Percentiles rank a stretch among this genome's conserved stretches.
phyloP scores from a whole-genome alignment of 352 stramenopile genomes.

The Globisporangium carolinianum region DNA sequence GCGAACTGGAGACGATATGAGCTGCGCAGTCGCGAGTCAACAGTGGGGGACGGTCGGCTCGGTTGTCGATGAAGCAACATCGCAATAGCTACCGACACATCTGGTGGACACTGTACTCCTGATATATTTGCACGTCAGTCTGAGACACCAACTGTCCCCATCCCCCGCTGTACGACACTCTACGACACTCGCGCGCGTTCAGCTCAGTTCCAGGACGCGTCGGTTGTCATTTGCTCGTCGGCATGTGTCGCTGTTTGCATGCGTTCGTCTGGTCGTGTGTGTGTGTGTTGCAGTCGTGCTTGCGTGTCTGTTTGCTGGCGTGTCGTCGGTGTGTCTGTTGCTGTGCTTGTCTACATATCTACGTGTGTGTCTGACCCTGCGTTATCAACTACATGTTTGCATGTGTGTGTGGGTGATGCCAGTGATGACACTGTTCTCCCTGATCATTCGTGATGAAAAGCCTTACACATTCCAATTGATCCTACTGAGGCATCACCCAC shows the following conservation, averaged over 20 bases:
- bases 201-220: neutral
- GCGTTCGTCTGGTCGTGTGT: neutral
- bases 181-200: neutral
- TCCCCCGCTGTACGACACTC: neutral
- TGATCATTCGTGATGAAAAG: conserved; percentile 72
- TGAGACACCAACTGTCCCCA: conserved; percentile 35
- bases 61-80: conserved; percentile 46
- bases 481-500: conserved; percentile 60
- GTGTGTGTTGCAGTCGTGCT: neutral
- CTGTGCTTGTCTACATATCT: conserved; percentile 1
- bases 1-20: neutral
- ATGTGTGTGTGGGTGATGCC: conserved; percentile 19
- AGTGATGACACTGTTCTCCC: conserved; percentile 67
- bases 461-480: conserved; percentile 84
- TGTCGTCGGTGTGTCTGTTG: conserved; percentile 7
- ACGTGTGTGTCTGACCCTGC: neutral
- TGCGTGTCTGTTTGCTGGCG: neutral
- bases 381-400: neutral
- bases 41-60: neutral
- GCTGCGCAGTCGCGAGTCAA: neutral
- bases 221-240: neutral
- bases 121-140: conserved; percentile 88
- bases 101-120: conserved; percentile 43
- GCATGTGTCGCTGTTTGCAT: neutral
- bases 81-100: conserved; percentile 21